Percentiles rank a stretch among this genome's conserved stretches.
phyloP scores from a whole-genome alignment of 768 basidiomycete genomes.

The Dioszegia crocea region DNA sequence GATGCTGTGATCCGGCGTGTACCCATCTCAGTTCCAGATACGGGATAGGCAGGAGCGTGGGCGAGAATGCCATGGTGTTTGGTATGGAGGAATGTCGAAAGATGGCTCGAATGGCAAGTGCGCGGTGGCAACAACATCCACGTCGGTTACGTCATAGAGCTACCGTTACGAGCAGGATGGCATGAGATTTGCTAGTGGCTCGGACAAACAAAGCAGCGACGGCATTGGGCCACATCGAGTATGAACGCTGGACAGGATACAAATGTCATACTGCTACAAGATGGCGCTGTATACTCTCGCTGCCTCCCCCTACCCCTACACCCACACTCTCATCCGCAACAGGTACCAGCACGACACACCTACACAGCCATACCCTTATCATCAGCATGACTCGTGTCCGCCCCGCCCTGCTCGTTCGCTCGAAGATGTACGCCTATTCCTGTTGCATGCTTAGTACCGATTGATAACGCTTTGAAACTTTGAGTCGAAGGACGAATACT shows the following conservation, averaged over 20 bases:
- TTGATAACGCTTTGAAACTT: neutral
- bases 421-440: too few species aligned
- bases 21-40: constrained; percentile 39
- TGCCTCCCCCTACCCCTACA: too few species aligned
- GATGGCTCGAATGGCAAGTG: neutral
- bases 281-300: too few species aligned
- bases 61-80: constrained; percentile 1
- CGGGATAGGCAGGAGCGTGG: constrained; percentile 30
- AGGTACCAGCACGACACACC: neutral
- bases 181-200: too few species aligned
- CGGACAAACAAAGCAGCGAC: too few species aligned
- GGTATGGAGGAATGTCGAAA: neutral
- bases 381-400: neutral
- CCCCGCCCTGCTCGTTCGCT: too few species aligned
- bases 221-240: too few species aligned
- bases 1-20: constrained; percentile 46
- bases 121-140: neutral
- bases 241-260: too few species aligned
- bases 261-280: too few species aligned
- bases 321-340: too few species aligned
- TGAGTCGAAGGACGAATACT: neutral
- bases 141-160: neutral
- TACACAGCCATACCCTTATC: neutral
- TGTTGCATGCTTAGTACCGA: too few species aligned
- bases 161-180: too few species aligned